Evolutionary conservation across 2,329 filamentous ascomycete species (phyloP).

Genomic region (Scolecobasidium constrictum): DNA sequence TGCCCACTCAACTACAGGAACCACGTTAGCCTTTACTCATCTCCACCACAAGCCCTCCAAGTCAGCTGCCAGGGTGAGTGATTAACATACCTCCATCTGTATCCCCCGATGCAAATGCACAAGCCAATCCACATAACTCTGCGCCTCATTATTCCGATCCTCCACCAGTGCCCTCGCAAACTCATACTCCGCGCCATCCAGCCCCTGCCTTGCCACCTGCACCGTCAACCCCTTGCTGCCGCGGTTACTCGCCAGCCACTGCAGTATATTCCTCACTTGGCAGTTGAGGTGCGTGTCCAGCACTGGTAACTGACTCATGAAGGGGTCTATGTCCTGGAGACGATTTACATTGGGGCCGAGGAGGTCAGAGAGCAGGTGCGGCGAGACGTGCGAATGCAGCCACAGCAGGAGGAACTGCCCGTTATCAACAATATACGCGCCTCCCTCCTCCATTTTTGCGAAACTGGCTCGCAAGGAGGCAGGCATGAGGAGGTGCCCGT

Average conservation of each 20-base stretch:
- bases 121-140: slow-evolving; percentile 97
- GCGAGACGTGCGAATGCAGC: slow-evolving; percentile 86
- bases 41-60: not conserved
- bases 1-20: slow-evolving; percentile 4
- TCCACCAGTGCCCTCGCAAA: slow-evolving; percentile 87
- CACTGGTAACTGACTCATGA: slow-evolving; percentile 67
- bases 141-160: slow-evolving; percentile 93
- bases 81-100: slow-evolving; percentile 58
- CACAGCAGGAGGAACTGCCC: slow-evolving; percentile 86
- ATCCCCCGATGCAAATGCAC: slow-evolving; percentile 91
- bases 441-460: slow-evolving; percentile 78
- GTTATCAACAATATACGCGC: slow-evolving; percentile 90
- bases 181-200: slow-evolving; percentile 93
- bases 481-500: slow-evolving; percentile 78
- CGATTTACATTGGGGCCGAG: slow-evolving; percentile 67
- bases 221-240: slow-evolving; percentile 82
- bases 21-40: not conserved
- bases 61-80: not conserved
- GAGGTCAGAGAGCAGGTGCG: slow-evolving; percentile 80
- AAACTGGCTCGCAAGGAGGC: slow-evolving; percentile 73
- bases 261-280: slow-evolving; percentile 85
- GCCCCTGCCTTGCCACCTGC: slow-evolving; percentile 80
- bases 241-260: slow-evolving; percentile 69
- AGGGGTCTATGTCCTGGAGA: slow-evolving; percentile 70
- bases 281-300: slow-evolving; percentile 88